Evolutionary conservation across 257 asterid species (phyloP).

Genomic region (Striga asiatica): DNA sequence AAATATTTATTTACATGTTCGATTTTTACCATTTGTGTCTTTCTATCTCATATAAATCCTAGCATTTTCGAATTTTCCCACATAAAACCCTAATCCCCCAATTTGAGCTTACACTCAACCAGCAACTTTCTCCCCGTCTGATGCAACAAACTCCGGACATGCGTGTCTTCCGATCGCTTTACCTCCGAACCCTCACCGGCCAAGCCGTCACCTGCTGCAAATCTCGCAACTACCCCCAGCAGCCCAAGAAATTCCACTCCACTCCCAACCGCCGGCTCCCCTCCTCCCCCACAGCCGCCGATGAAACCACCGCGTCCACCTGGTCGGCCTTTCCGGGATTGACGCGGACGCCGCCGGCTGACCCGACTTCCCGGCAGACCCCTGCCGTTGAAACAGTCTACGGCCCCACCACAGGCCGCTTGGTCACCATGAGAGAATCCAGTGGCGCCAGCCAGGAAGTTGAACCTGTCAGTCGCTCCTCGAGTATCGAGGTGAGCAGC

Average conservation of each 20-base stretch:
- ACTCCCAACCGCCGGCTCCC: constrained; percentile 19
- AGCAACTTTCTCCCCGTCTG: no score
- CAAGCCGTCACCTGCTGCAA: constrained; percentile 18
- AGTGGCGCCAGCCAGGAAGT: constrained; percentile 12
- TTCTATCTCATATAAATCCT: no score
- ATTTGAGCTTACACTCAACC: constrained; percentile 4
- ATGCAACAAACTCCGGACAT: constrained; percentile 47
- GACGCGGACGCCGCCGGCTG: constrained; percentile 16
- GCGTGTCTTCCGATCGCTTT: constrained; percentile 42
- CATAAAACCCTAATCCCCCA: constrained; percentile 19
- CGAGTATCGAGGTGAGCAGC: constrained; percentile 24
- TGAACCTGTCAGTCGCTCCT: constrained; percentile 3
- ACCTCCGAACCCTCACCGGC: constrained; percentile 23
- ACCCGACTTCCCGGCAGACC: constrained; percentile 15
- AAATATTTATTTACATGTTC: no score
- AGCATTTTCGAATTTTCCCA: constrained; percentile 26
- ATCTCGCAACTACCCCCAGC: constrained; percentile 21
- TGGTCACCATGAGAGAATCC: constrained; percentile 28
- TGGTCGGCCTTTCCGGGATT: constrained; percentile 26
- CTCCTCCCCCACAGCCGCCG: constrained; percentile 25
- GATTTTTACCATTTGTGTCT: no score
- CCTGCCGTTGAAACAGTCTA: constrained; percentile 31
- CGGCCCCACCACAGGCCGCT: constrained; percentile 44
- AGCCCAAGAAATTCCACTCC: constrained; percentile 26
- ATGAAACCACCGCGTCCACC: constrained; percentile 26